Evolutionary conservation across 768 basidiomycete genomes (phyloP).

Genomic region (Kwoniella shandongensis): DNA sequence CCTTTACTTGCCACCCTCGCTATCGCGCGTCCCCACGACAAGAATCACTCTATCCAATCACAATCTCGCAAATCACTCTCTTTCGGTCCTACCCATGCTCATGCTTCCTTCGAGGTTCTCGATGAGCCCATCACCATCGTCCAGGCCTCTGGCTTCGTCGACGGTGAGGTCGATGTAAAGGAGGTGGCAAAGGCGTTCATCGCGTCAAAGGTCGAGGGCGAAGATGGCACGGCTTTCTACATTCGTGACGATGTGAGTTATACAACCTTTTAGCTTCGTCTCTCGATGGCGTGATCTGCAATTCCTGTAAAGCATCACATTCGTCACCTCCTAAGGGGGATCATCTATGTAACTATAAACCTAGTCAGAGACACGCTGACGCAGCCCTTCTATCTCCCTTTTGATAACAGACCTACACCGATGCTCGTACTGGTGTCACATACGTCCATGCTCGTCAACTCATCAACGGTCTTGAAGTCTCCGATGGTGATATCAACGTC

Average conservation of each 20-base stretch:
- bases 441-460: constrained; percentile 86
- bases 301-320: no score
- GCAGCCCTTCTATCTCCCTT: background rate
- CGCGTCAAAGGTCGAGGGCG: constrained; percentile 26
- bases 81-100: constrained; percentile 77
- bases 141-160: constrained; percentile 1
- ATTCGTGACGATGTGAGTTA: constrained; percentile 53
- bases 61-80: constrained; percentile 77
- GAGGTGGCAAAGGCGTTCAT: constrained; percentile 37
- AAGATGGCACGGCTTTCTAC: constrained; percentile 44
- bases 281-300: background rate
- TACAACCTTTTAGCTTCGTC: background rate
- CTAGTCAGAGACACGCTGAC: background rate
- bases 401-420: constrained; percentile 63
- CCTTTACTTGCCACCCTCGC: constrained; percentile 47
- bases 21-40: constrained; percentile 24
- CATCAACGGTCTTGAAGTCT: constrained; percentile 80
- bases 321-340: no score
- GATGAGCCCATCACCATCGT: constrained; percentile 23
- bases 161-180: constrained; percentile 26
- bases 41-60: constrained; percentile 3
- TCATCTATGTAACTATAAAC: no score
- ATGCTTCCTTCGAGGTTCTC: constrained; percentile 58
- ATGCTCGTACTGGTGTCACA: constrained; percentile 77
- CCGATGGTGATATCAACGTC: constrained; percentile 87